Conservation (phyloP, 768 basidiomycete genomes). For the Termitomyces sp. region DNA sequence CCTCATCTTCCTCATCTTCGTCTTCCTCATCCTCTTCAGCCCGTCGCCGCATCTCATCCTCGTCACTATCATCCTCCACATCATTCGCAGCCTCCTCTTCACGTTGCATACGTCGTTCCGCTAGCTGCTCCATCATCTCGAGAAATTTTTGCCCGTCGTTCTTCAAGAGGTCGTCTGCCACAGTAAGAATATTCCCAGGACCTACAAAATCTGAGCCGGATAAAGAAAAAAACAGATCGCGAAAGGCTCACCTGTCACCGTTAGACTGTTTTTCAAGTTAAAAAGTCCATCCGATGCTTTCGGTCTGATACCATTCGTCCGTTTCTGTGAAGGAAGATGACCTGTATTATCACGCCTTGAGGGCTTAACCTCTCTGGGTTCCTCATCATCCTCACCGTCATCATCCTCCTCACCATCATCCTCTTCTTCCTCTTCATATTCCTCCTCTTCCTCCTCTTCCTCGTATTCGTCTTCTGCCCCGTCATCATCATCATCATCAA, state of each 20-base stretch:
- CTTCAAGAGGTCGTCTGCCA: slow-evolving; percentile 97
- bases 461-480: slow-evolving; percentile 36
- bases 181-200: slow-evolving; percentile 93
- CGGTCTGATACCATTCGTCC: slow-evolving; percentile 14
- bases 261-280: slow-evolving; percentile 76
- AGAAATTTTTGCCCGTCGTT: slow-evolving; percentile 99
- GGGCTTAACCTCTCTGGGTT: slow-evolving; percentile 19
- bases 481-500: slow-evolving; percentile 50
- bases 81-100: slow-evolving; percentile 60
- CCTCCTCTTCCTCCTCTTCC: slow-evolving; percentile 35
- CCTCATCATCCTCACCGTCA: slow-evolving; percentile 42
- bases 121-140: slow-evolving; percentile 99
- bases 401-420: slow-evolving; percentile 36
- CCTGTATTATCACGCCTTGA: slow-evolving; percentile 11
- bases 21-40: slow-evolving; percentile 44
- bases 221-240: slow-evolving; percentile 1
- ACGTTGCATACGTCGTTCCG: slow-evolving; percentile 87
- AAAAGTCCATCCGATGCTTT: slow-evolving; percentile 52
- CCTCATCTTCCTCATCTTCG: slow-evolving; percentile 57
- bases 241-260: slow-evolving; percentile 64
- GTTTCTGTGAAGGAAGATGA: slow-evolving; percentile 18
- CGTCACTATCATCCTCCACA: slow-evolving; percentile 44
- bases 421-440: slow-evolving; percentile 36
- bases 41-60: slow-evolving; percentile 25
- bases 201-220: slow-evolving; percentile 35